Evolutionary conservation across 2,329 filamentous ascomycete species (phyloP), one percentile per base, ranked within the genome.

Genomic region (Colletotrichum sp.): DNA sequence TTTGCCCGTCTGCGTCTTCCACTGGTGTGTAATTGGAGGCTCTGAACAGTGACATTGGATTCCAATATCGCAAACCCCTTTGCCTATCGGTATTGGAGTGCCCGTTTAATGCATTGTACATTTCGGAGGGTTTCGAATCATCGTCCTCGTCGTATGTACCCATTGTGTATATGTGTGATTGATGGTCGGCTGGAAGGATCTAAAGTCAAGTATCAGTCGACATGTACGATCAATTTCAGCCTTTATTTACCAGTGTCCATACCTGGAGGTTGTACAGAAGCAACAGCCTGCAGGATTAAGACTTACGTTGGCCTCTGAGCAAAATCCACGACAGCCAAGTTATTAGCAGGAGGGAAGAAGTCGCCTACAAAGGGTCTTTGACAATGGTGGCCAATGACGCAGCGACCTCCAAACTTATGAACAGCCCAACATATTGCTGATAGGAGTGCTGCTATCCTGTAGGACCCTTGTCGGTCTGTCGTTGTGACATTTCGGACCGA

Each of bases 161-260:
- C 44, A 49, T 49, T 8, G 3, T 11, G 19, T 22, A 4, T n/a
- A 7, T 1, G 11, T 0, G 3, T 49, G 11, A 4, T 22, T 6
- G 11, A 4, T n/a, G 0, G 1, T 49, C 44, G 44, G 11, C 0
- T 49, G 9, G 44, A 1, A 22, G 44, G 19, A 12, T 8, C 6
- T 22, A 6, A 49, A 22, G 44, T 22, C n/a, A 49, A 2, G 11
- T 19, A 39, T 19, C 4, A 39, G 36, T 39, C 34, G 5, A 2
- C 2, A 0, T 8, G 16, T 39, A 8, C 3, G 34, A 5, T 8
- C 15, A 44, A 32, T 5, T 11, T 19, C 6, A 22, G 5, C 4
- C 1, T 12, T 49, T 3, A 6, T 9, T 6, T 49, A 22, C 9
- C 6, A 13, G 2, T 0, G 3, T 7, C 6, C 44, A n/a, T 49